phyloP scores from a whole-genome alignment of 2,329 filamentous ascomycete genomes.

The Exophiala spinifera region DNA sequence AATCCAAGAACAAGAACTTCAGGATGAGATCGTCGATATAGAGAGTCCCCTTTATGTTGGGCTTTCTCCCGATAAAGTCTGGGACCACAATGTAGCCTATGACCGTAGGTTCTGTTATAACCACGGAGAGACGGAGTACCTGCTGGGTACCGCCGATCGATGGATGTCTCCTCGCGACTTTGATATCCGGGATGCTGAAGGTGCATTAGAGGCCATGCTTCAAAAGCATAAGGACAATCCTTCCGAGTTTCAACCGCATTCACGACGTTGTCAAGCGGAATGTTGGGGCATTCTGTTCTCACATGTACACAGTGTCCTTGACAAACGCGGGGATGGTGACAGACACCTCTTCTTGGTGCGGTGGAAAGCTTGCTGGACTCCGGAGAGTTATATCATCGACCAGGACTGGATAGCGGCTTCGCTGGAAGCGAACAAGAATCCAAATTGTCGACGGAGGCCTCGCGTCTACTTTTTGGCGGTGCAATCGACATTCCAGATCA shows the following conservation, averaged over 20 bases:
- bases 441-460: conserved; percentile 2
- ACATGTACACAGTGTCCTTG: conserved; percentile 2
- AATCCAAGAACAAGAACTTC: too few relatives aligned
- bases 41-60: not conserved
- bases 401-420: conserved; percentile 1
- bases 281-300: not conserved
- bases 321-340: not conserved
- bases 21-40: not conserved
- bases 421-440: not conserved
- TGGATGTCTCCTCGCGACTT: conserved; percentile 11
- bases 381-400: conserved; percentile 5
- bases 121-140: conserved; percentile 8
- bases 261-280: not conserved
- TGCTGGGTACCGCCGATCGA: conserved; percentile 9
- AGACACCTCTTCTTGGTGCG: not conserved
- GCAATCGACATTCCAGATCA: too few relatives aligned
- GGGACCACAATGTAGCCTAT: conserved; percentile 7
- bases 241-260: conserved; percentile 3
- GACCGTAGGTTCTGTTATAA: conserved; percentile 5
- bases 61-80: conserved; percentile 7
- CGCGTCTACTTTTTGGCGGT: too few relatives aligned
- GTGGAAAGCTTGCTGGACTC: conserved; percentile 7
- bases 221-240: conserved; percentile 4
- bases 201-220: not conserved
- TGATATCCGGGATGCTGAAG: conserved; percentile 2